These are phyloP conservation scores for Stygiomarasmius scandens DNA, from an alignment of 1,284 basidiomycete genomes.

Conservation along the genomic window DNA sequence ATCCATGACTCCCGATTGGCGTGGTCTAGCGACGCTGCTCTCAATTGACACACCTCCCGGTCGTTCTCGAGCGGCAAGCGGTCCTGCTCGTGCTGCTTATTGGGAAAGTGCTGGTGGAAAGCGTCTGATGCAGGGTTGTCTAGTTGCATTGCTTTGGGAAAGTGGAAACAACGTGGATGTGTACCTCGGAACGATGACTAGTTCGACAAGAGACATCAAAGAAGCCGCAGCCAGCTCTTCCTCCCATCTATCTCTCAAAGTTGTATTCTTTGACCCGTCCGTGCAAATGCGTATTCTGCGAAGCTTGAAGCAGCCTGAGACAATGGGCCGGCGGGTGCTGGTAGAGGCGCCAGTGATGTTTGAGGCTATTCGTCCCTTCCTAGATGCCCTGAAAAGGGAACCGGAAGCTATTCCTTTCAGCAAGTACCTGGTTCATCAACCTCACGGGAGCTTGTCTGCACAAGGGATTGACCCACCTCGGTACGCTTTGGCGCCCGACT, in stretches of 20 bases:
- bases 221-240: conserved; percentile 35
- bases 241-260: conserved; percentile 39
- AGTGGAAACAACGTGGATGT: conserved; percentile 32
- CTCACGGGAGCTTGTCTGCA: not conserved
- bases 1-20: conserved; percentile 44
- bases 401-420: conserved; percentile 57
- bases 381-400: conserved; percentile 52
- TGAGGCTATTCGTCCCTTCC: conserved; percentile 63
- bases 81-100: conserved; percentile 40
- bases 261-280: conserved; percentile 55
- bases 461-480: conserved; percentile 37
- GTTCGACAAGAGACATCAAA: conserved; percentile 40
- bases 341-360: conserved; percentile 65
- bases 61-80: conserved; percentile 42
- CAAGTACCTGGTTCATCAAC: conserved; percentile 42
- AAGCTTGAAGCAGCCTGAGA: conserved; percentile 15
- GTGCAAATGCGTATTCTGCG: conserved; percentile 44
- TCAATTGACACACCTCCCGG: conserved; percentile 55
- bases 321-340: conserved; percentile 34
- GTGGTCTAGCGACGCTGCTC: conserved; percentile 51
- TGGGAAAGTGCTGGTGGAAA: conserved; percentile 59
- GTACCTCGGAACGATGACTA: conserved; percentile 52
- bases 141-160: conserved; percentile 57
- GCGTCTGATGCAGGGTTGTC: conserved; percentile 55
- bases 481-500: conserved; percentile 51